A percentile compares a stretch with the other conserved stretches of the same genome.
These are phyloP conservation scores for Sporothrix schenckii DNA, from an alignment of 2,329 filamentous ascomycete genomes.

Conservation along the genomic window DNA sequence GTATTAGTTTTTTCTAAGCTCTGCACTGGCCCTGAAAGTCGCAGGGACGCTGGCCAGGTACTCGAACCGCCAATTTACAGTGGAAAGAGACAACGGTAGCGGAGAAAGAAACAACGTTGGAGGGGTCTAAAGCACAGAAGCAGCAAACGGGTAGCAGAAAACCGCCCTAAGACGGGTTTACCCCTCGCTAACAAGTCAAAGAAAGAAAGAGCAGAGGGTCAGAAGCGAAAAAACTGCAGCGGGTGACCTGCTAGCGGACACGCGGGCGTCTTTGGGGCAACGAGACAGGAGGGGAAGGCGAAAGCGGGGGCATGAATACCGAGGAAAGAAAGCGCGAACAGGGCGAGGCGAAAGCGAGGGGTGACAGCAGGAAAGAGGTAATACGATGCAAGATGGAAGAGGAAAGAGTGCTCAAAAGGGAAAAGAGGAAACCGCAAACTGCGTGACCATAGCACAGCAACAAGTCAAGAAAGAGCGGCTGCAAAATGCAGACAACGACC, in stretches of 20 bases:
- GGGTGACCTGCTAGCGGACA: constrained; percentile 9
- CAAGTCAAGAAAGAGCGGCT: not conserved
- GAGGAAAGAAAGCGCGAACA: constrained; percentile 20
- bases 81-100: not conserved
- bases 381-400: not conserved
- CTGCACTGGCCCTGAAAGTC: not conserved
- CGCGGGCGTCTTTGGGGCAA: not conserved
- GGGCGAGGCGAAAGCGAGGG: constrained; percentile 12
- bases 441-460: no score
- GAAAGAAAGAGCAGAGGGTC: not conserved
- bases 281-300: not conserved
- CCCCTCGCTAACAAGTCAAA: constrained; percentile 15
- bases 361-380: not conserved
- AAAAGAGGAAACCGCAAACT: not conserved
- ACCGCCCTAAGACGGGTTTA: not conserved
- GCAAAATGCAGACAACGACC: constrained; percentile 22
- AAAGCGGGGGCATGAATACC: constrained; percentile 8
- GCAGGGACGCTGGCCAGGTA: constrained; percentile 7
- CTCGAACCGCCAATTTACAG: not conserved
- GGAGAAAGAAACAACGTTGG: constrained; percentile 15
- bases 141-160: not conserved
- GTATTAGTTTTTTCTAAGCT: constrained; percentile 11
- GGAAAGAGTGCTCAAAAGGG: not conserved
- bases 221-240: constrained; percentile 3
- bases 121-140: not conserved